Base-by-base conservation (phyloP, 768 basidiomycete genomes). In the Phaeotremella skinneri region DNA sequence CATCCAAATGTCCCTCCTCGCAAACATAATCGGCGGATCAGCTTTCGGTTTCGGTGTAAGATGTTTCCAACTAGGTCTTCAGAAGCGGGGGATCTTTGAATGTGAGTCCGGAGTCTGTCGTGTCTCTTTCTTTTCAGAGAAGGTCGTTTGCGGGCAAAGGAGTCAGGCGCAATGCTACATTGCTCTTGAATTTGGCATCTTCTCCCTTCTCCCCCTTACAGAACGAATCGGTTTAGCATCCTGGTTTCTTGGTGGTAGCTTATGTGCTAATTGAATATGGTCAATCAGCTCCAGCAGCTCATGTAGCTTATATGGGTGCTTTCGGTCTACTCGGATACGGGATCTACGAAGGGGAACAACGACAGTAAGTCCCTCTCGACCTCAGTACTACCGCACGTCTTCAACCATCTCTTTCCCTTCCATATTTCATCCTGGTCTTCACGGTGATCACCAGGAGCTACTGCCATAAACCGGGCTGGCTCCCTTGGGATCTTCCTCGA, bases 21-120 rank as follows among this genome's bases (percentile, higher is more conserved):
- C 90, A 58, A 92, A 91, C 78, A 80, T 84, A 27, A 85, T 93
- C 17, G 92, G 92, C 34, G 81, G 86, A 34, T 80, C 89, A 52
- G 89, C 93, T 32, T 87, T 91, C 72, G 91, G 91, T 42, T 86
- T 96, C 58, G 85, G 86, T 21, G 85, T 87, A 20, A 83, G 92
- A 59, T 81, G 91, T 60, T 90, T 89, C 68, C 91, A 93, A 79
- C 85, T 96, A 23, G 87, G 87, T 54, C 87, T 96, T 69, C 87
- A 90, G 77, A 85, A 82, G 73, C 82, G 87, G 69, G 85, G 85
- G 72, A 82, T 92, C 59, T 83, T 88, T 77, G 82, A 85, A 47
- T 90, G 91, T 93, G 73, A 75, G 90, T 68, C 26, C 11, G 11
- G 4, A 32, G 9, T 37, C 7, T 37, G 37, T 23, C 31, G 5